Evolutionary conservation across 257 asterid species (phyloP), one percentile per base, ranked within the genome.

Genomic region (Rhazya stricta): DNA sequence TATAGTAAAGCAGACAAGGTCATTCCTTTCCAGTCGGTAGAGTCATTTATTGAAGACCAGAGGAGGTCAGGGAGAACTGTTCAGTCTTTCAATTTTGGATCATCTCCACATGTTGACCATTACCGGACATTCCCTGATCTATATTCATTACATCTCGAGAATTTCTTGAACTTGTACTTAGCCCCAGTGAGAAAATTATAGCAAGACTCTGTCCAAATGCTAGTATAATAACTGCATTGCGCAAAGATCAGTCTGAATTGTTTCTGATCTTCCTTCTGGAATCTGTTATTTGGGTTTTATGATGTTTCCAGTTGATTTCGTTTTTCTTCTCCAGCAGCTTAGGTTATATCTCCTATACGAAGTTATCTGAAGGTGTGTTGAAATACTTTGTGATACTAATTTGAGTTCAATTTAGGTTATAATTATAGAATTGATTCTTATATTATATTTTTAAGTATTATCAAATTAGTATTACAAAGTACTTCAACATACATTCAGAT

Each of bases 41-140:
- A 91, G 56, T 80, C 87, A 36, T 91, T 90, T 74, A 80, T 93
- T 2, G 83, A 88, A 74, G 86, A 85, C 63, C 98, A 93, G 85
- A 83, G 75, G 74, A 78, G 69, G 81, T 73, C 13, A 5, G 91
- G 96, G 80, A 88, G 74, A 79, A 75, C 45, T 69, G 96, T 88
- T 19, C 58, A 42, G 72, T 75, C 89, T 29, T 88, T 79, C 75
- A 84, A 90, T 78, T 93, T 93, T 69, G 83, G 87, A 9, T 79
- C 87, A n/a, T 91, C 97, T 58, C 98, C 97, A 51, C 97, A 93
- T 62, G 97, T 93, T 34, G 98, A 93, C 76, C 97, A 93, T 82
- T 93, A 83, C 83, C 80, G 98, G 74, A 87, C 86, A 23, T 93
- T 81, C 78, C 96, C 96, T 32, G 79, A 81, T 71, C 34, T 79